A percentile compares a stretch with the other conserved stretches of the same genome.
Evolutionary conservation across 768 basidiomycete genomes (phyloP).

Genomic region (Exidia glandulosa): DNA sequence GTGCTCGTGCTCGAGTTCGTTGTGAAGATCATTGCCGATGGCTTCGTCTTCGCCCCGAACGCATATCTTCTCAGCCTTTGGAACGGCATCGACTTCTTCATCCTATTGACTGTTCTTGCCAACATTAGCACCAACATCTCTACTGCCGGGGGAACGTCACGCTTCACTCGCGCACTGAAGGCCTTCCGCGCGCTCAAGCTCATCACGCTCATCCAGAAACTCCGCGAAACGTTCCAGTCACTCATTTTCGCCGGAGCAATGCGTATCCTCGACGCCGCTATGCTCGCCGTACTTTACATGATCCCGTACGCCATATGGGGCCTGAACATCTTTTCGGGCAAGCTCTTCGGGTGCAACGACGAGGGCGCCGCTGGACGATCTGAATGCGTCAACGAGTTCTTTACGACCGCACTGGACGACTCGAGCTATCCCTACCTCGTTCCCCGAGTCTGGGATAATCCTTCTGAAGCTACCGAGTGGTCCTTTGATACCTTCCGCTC

Average conservation of each 20-base stretch:
- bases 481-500: slow-evolving; percentile 81
- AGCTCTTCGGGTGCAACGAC: slow-evolving; percentile 82
- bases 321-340: slow-evolving; percentile 80
- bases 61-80: slow-evolving; percentile 86
- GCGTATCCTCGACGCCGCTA: slow-evolving; percentile 80
- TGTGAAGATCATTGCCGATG: slow-evolving; percentile 89
- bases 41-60: slow-evolving; percentile 82
- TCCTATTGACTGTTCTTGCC: slow-evolving; percentile 65
- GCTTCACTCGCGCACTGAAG: slow-evolving; percentile 77
- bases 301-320: slow-evolving; percentile 92
- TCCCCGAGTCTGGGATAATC: slow-evolving; percentile 85
- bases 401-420: slow-evolving; percentile 39
- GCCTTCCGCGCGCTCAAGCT: slow-evolving; percentile 80
- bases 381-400: slow-evolving; percentile 68
- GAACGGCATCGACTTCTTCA: slow-evolving; percentile 83
- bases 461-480: slow-evolving; percentile 71
- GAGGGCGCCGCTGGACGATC: slow-evolving; percentile 31
- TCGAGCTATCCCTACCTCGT: slow-evolving; percentile 57
- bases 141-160: slow-evolving; percentile 66
- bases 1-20: slow-evolving; percentile 69
- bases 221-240: slow-evolving; percentile 78
- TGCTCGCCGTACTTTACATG: slow-evolving; percentile 85
- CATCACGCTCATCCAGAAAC: slow-evolving; percentile 78
- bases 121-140: slow-evolving; percentile 64
- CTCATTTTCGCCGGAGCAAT: slow-evolving; percentile 77